A percentile compares a stretch with the other conserved stretches of the same genome.
Conservation (phyloP, 192 early-diverging fungal species). For the Podila clonocystis region DNA sequence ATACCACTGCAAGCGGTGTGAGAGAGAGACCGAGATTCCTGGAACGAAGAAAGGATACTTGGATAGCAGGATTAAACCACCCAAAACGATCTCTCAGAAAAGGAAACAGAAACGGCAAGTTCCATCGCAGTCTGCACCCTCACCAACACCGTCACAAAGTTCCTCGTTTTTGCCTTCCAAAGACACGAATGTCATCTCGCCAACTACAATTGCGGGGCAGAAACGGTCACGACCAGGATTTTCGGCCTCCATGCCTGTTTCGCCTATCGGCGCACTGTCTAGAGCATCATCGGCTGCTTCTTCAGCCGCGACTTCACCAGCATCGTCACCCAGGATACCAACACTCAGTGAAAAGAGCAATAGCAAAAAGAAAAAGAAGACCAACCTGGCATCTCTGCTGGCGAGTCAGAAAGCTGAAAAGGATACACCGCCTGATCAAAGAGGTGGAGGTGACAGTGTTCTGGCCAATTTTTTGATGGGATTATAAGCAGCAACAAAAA, state of each 20-base stretch:
- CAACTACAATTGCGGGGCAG: neutral
- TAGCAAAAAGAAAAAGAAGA: constrained; percentile 48
- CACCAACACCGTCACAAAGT: neutral
- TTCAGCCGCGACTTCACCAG: constrained; percentile 24
- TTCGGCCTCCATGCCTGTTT: constrained; percentile 11
- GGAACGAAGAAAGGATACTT: constrained; percentile 43
- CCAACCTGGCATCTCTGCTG: constrained; percentile 17
- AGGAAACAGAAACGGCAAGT: constrained; percentile 7
- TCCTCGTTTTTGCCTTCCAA: neutral
- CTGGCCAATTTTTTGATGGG: constrained; percentile 47
- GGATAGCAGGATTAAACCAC: constrained; percentile 12
- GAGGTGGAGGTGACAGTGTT: constrained; percentile 26
- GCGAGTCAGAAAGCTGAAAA: constrained; percentile 37
- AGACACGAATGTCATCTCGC: neutral
- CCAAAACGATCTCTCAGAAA: constrained; percentile 22
- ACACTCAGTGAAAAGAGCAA: constrained; percentile 5
- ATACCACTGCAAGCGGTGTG: constrained; percentile 50
- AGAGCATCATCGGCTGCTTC: constrained; percentile 9
- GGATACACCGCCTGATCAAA: constrained; percentile 6
- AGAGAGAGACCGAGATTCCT: constrained; percentile 40
- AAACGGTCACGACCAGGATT: constrained; percentile 3
- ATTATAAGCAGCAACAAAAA: constrained; percentile 8
- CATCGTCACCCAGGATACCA: constrained; percentile 17
- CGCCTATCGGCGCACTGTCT: constrained; percentile 16
- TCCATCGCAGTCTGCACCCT: neutral